These are phyloP conservation scores for Diplosphaera chodatii DNA, from an alignment of 139 green algal genomes.

Conservation along the genomic window DNA sequence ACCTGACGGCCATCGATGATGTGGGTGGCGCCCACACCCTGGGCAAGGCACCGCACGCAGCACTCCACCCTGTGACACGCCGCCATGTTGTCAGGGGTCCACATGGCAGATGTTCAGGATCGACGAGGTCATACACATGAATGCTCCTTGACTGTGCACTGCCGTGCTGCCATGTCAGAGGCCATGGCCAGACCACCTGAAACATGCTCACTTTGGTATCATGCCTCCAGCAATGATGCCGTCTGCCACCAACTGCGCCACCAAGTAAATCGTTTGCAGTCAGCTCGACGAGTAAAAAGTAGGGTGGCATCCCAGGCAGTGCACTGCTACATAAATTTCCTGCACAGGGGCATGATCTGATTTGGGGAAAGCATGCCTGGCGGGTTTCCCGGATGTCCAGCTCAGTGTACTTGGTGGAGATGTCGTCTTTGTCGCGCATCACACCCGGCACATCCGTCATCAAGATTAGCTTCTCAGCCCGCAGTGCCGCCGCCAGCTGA, in stretches of 20 bases:
- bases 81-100: no score
- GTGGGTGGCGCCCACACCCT: slow-evolving; percentile 90
- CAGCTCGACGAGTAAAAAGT: no score
- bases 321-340: no score
- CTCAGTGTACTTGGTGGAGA: slow-evolving; percentile 59
- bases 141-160: no score
- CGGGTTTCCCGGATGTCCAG: slow-evolving; percentile 68
- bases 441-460: slow-evolving; percentile 97
- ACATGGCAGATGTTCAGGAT: no score
- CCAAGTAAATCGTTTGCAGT: no score
- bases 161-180: no score
- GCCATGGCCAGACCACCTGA: no score
- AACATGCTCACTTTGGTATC: no score
- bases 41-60: slow-evolving; percentile 88
- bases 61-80: slow-evolving; percentile 97
- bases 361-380: not conserved
- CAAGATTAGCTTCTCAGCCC: slow-evolving; percentile 97
- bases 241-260: slow-evolving; percentile 69
- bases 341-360: no score
- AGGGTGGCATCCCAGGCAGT: no score
- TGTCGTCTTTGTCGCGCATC: slow-evolving; percentile 84
- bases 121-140: no score
- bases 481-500: slow-evolving; percentile 83
- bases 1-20: slow-evolving; percentile 95
- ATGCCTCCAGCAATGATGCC: slow-evolving; percentile 94